phyloP scores from a whole-genome alignment of 345 rosid species.

The Noccaea caerulescens region DNA sequence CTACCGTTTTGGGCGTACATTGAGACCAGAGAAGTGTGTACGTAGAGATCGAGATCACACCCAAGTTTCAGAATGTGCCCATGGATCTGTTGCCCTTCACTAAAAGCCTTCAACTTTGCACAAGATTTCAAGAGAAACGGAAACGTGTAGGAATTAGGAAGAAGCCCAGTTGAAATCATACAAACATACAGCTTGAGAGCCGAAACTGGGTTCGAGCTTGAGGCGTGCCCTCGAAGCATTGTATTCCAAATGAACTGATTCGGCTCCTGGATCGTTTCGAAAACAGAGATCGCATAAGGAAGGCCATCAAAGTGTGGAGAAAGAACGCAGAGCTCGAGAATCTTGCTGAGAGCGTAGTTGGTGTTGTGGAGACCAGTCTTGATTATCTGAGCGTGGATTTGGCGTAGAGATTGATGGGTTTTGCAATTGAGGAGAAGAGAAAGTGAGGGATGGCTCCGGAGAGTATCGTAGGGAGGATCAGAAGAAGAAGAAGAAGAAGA shows the following conservation, averaged over 20 bases:
- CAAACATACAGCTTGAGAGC: conserved; percentile 51
- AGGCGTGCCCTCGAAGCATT: conserved; percentile 58
- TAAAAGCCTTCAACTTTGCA: conserved; percentile 43
- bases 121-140: conserved; percentile 73
- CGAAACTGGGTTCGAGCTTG: conserved; percentile 51
- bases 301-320: conserved; percentile 63
- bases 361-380: conserved; percentile 75
- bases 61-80: conserved; percentile 64
- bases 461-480: conserved; percentile 69
- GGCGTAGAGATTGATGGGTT: conserved; percentile 50
- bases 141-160: conserved; percentile 59
- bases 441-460: conserved; percentile 63
- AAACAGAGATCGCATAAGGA: conserved; percentile 56
- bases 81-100: conserved; percentile 66
- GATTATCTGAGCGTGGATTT: conserved; percentile 64
- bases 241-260: conserved; percentile 69
- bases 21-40: conserved; percentile 66
- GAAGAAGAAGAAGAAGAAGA: conserved; percentile 43
- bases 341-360: conserved; percentile 74
- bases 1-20: conserved; percentile 56
- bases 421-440: conserved; percentile 66
- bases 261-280: conserved; percentile 59
- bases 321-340: conserved; percentile 60
- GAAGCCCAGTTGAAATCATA: conserved; percentile 56
- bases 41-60: conserved; percentile 55